Percentiles rank a stretch among this genome's conserved stretches.
These are phyloP conservation scores for Zasmidium cellare DNA, from an alignment of 2,329 filamentous ascomycete genomes.

Conservation along the genomic window DNA sequence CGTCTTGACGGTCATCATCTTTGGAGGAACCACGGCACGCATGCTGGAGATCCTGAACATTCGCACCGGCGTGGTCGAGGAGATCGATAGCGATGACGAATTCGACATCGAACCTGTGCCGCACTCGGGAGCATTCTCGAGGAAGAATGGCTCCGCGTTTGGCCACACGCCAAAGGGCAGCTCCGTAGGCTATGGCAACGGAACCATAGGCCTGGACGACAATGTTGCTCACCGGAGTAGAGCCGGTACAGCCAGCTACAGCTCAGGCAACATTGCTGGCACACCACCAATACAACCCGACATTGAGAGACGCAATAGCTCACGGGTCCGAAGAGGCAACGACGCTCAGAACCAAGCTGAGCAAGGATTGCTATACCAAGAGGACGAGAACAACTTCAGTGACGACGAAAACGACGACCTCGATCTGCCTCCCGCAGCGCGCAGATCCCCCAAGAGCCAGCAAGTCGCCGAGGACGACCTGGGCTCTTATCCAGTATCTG, in stretches of 20 bases:
- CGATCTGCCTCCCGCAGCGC: constrained; percentile 59
- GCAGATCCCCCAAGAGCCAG: constrained; percentile 45
- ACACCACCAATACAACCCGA: constrained; percentile 47
- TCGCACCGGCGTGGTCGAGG: constrained; percentile 90
- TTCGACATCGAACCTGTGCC: constrained; percentile 83
- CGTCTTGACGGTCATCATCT: constrained; percentile 96
- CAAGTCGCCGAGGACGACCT: constrained; percentile 20
- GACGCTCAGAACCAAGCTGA: constrained; percentile 48
- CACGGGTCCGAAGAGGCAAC: constrained; percentile 43
- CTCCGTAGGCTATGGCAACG: constrained; percentile 48
- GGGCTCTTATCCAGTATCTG: constrained; percentile 43
- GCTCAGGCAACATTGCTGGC: constrained; percentile 56
- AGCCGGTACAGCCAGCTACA: constrained; percentile 59
- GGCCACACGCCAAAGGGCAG: constrained; percentile 70
- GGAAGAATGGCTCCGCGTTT: constrained; percentile 73
- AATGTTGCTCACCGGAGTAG: constrained; percentile 33
- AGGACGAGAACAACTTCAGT: constrained; percentile 43
- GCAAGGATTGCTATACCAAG: constrained; percentile 56
- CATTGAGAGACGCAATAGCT: constrained; percentile 55
- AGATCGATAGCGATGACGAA: constrained; percentile 96
- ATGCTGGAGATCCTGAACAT: constrained; percentile 99
- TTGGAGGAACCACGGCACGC: constrained; percentile 91
- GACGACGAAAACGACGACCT: constrained; percentile 56
- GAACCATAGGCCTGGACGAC: constrained; percentile 30
- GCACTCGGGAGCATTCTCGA: constrained; percentile 72